Conservation (phyloP, 2,329 filamentous ascomycete species). For the Teratosphaeria gauchensis region DNA sequence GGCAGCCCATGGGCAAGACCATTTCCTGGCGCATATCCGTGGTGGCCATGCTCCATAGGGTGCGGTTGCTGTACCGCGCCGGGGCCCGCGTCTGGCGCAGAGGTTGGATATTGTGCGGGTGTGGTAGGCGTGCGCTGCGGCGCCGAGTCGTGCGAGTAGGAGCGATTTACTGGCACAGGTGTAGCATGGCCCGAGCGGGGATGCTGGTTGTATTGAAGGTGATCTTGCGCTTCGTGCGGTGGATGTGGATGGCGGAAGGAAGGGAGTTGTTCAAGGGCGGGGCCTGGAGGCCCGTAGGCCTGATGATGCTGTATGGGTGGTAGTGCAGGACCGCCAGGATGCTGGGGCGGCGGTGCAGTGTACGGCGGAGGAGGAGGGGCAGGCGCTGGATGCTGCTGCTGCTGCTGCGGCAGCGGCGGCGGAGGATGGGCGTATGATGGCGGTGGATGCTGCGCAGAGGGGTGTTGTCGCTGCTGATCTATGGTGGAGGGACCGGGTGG, state of each 20-base stretch:
- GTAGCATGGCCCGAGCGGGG: conserved; percentile 27
- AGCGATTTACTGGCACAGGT: conserved; percentile 23
- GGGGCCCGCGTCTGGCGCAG: conserved; percentile 7
- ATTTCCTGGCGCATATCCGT: conserved; percentile 21
- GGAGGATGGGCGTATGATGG: conserved; percentile 3
- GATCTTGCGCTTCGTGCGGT: conserved; percentile 15
- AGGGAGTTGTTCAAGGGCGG: conserved; percentile 19
- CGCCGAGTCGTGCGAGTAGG: conserved; percentile 24
- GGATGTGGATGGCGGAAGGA: conserved; percentile 16
- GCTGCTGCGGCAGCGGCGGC: conserved; percentile 8
- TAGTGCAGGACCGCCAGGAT: conserved; percentile 10
- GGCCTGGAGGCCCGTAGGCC: conserved; percentile 13
- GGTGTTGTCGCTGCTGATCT: background rate
- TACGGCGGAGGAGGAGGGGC: conserved; percentile 6
- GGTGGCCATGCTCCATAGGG: conserved; percentile 23
- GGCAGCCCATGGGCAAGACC: conserved; percentile 18
- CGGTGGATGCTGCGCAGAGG: background rate
- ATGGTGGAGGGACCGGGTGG: conserved; percentile 1
- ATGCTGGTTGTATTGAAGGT: conserved; percentile 22
- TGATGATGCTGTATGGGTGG: conserved; percentile 19
- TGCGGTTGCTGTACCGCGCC: conserved; percentile 17
- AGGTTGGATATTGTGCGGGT: conserved; percentile 18
- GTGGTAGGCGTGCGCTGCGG: conserved; percentile 25
- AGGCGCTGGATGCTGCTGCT: conserved; percentile 7
- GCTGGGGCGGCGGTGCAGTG: conserved; percentile 8